Conservation (phyloP, 148 eudicot species). For the Chenopodium quinoa region DNA sequence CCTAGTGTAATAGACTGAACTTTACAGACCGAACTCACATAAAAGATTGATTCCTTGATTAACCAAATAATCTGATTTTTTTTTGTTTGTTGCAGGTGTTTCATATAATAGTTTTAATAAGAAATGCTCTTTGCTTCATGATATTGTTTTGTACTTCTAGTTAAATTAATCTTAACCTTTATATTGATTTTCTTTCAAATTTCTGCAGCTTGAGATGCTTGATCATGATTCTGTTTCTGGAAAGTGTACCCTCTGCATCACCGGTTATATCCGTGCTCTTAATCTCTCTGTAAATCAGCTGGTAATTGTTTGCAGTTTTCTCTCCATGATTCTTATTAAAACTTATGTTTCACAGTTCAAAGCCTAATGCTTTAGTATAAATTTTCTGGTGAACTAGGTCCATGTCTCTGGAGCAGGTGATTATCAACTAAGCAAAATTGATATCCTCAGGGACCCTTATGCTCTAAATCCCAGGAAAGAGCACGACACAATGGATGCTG, state of each 20-base stretch:
- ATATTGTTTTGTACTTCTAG: background rate
- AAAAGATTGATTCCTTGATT: too few species aligned
- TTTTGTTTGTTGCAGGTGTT: background rate
- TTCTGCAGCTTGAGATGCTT: constrained; percentile 61
- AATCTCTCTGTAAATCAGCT: constrained; percentile 88
- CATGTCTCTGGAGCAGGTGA: constrained; percentile 98
- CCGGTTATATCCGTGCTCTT: constrained; percentile 83
- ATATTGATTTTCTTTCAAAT: background rate
- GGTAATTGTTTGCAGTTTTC: constrained; percentile 43
- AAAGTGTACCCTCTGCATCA: constrained; percentile 69
- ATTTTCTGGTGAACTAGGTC: constrained; percentile 47
- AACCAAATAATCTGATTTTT: background rate
- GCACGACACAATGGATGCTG: constrained; percentile 80
- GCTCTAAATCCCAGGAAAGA: constrained; percentile 72
- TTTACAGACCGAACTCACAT: too few species aligned
- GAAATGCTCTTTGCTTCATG: background rate
- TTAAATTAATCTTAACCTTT: background rate
- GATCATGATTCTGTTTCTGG: constrained; percentile 49
- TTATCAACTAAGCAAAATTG: constrained; percentile 75
- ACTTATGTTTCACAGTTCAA: constrained; percentile 19
- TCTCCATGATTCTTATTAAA: background rate
- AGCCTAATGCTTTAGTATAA: background rate
- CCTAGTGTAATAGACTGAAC: too few species aligned
- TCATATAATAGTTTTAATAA: background rate
- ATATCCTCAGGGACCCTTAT: constrained; percentile 78